A percentile compares a stretch with the other conserved stretches of the same genome.
These are phyloP conservation scores for Oemleria cerasiformis DNA, from an alignment of 306 rosid genomes.

Conservation along the genomic window DNA sequence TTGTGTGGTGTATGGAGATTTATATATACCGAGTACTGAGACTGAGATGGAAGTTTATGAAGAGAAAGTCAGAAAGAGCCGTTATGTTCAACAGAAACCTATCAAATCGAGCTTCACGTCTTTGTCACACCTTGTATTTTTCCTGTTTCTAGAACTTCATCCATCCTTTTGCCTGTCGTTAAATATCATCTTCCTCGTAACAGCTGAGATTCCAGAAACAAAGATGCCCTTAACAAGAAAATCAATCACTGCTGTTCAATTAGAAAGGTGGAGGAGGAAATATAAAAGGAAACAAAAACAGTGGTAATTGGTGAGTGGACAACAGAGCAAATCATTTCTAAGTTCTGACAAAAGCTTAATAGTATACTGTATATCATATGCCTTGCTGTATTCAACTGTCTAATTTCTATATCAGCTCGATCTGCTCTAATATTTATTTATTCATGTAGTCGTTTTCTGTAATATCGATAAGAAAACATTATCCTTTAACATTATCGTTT, in stretches of 20 bases:
- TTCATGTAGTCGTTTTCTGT: slow-evolving; percentile 23
- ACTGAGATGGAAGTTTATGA: too few relatives aligned
- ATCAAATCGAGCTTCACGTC: slow-evolving; percentile 20
- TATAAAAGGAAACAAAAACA: slow-evolving; percentile 9
- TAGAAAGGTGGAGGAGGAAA: neutral
- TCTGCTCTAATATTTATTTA: slow-evolving; percentile 6
- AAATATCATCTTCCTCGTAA: slow-evolving; percentile 21
- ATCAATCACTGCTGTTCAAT: slow-evolving; percentile 21
- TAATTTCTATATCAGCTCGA: slow-evolving; percentile 15
- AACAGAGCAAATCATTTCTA: neutral
- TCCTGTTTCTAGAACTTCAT: slow-evolving; percentile 15
- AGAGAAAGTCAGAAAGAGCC: slow-evolving; percentile 29
- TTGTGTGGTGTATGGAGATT: slow-evolving; percentile 27
- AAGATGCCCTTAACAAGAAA: slow-evolving; percentile 57
- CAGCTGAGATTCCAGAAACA: slow-evolving; percentile 52
- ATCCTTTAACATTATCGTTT: too few relatives aligned
- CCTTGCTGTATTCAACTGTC: slow-evolving; percentile 48
- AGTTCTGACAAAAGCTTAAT: too few relatives aligned
- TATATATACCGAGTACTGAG: slow-evolving; percentile 3
- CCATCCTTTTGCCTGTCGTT: too few relatives aligned
- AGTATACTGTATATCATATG: neutral
- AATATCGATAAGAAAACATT: too few relatives aligned
- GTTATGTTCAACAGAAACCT: slow-evolving; percentile 26
- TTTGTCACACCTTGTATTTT: slow-evolving; percentile 1
- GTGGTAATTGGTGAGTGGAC: neutral